These are phyloP conservation scores for Ambrosiella cleistominuta DNA, from an alignment of 2,329 filamentous ascomycete genomes.

Conservation along the genomic window DNA sequence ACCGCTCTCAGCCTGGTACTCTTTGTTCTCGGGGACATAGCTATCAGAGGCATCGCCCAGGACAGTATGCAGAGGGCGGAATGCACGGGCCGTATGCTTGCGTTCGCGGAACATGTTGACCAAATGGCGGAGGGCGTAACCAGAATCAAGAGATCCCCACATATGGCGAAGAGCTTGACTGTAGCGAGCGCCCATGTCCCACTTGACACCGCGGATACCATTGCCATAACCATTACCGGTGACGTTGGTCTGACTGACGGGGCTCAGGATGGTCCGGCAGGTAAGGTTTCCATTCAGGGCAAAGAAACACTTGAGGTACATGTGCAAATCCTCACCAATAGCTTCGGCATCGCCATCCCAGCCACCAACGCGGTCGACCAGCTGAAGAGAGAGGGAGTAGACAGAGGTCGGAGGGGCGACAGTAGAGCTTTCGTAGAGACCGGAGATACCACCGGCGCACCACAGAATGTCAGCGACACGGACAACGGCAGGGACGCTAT, in stretches of 20 bases:
- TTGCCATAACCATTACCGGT: conserved; percentile 37
- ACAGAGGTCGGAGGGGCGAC: conserved; percentile 57
- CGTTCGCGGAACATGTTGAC: conserved; percentile 40
- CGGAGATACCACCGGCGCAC: conserved; percentile 53
- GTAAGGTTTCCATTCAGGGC: conserved; percentile 52
- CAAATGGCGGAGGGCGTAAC: conserved; percentile 42
- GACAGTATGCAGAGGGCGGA: conserved; percentile 37
- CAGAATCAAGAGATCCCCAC: conserved; percentile 57
- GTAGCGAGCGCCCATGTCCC: conserved; percentile 48
- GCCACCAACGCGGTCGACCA: conserved; percentile 51
- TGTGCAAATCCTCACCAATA: conserved; percentile 60
- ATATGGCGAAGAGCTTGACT: conserved; percentile 57
- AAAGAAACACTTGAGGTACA: conserved; percentile 66
- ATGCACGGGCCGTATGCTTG: conserved; percentile 36
- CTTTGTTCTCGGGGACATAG: conserved; percentile 30
- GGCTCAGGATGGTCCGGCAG: conserved; percentile 44
- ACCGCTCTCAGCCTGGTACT: conserved; percentile 30
- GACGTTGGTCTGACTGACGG: conserved; percentile 57
- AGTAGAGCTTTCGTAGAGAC: conserved; percentile 43
- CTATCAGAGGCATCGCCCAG: conserved; percentile 24
- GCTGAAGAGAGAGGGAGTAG: conserved; percentile 49
- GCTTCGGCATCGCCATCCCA: conserved; percentile 56
- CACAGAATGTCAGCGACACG: conserved; percentile 56
- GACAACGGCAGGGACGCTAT: conserved; percentile 48
- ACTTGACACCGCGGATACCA: conserved; percentile 34